Conservation (phyloP, 306 rosid genomes). For the Pueraria montana region DNA sequence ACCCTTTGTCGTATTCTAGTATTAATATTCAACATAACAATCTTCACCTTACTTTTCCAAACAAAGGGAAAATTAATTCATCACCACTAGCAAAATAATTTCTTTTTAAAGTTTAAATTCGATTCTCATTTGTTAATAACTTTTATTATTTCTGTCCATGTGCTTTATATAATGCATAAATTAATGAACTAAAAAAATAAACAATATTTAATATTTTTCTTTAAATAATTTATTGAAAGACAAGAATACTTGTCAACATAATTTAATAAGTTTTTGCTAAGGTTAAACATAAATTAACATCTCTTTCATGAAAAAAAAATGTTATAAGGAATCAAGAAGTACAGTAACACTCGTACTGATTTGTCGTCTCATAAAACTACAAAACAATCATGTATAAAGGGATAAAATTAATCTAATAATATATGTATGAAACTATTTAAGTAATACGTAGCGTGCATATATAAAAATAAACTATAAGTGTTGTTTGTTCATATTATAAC, state of each 20-base stretch:
- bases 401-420: not conserved
- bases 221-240: not conserved
- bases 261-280: not conserved
- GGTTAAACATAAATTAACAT: too few relatives aligned
- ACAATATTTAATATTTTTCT: not conserved
- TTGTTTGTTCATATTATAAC: not conserved
- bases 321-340: not conserved
- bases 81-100: not conserved
- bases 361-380: constrained; percentile 12
- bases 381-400: not conserved
- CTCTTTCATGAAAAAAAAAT: too few relatives aligned
- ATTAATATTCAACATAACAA: not conserved
- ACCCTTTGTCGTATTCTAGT: not conserved
- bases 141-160: not conserved
- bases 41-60: not conserved
- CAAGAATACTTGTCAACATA: not conserved
- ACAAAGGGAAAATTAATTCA: not conserved
- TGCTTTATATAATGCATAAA: not conserved
- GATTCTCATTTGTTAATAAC: not conserved
- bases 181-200: not conserved
- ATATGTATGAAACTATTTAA: not conserved
- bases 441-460: not conserved
- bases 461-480: not conserved
- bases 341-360: not conserved
- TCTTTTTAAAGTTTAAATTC: not conserved